Evolutionary conservation across 2,329 filamentous ascomycete genomes (phyloP), one percentile per base, ranked within the genome.

Genomic region (Coniochaeta sp.): DNA sequence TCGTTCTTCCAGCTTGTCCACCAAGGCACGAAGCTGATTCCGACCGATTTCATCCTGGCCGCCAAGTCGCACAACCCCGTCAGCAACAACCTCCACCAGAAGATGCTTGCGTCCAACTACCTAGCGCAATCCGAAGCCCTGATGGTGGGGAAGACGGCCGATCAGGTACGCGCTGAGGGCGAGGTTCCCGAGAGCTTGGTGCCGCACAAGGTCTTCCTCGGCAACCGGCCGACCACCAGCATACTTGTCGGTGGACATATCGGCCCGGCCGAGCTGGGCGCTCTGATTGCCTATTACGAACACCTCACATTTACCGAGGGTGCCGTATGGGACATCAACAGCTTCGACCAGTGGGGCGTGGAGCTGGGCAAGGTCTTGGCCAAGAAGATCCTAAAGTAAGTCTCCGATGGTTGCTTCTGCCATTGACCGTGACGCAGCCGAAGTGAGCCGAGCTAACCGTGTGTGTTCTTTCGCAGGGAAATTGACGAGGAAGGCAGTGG

Each of bases 1-100:
- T 98, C 95, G 63, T 99, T 99, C 88, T 99, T 96, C 89, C 95
- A 99, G 84, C 89, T 99, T 55, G 87, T 99, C 62, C 95, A 99
- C 83, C 95, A 99, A 78, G 95, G 95, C 71, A 99, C 95, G 69
- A 98, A 98, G 86, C 88, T 99, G 71, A 98, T 99, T 73, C 95
- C 95, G 17, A 89, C 93, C 68, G 95, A 99, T 79, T 99, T 99
- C 81, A 96, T 99, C 79, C 81, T 99, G 69, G 95, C 95, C 42
- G 93, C 91, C 65, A 86, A 97, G 81, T 96, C 91, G 60, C 95
- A 99, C 85, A 99, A 99, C 85, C 93, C 93, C 59, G 88, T 96
- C 65, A 87, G 91, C 73, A 81, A 88, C 76, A 93, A 96, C 80
- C 87, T 93, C 72, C 95, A 99, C 84, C 95, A 99, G 79, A 95